These are phyloP conservation scores for Xylogone sp. DNA, from an alignment of 2,329 filamentous ascomycete genomes.

Conservation along the genomic window DNA sequence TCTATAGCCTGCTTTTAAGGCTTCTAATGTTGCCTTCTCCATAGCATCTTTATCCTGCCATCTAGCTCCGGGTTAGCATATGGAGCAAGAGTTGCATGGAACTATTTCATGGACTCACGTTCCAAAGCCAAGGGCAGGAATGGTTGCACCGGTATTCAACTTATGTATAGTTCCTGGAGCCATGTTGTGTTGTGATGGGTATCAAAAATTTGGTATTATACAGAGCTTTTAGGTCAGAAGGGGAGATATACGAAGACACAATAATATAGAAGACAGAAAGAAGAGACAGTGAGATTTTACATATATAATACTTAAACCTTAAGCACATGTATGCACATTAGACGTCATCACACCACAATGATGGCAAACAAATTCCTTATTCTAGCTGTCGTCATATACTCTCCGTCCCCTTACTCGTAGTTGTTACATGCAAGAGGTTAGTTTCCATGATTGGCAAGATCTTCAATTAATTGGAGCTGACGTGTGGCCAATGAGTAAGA, in stretches of 20 bases:
- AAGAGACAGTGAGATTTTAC: neutral
- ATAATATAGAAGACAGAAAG: neutral
- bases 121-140: slow-evolving; percentile 28
- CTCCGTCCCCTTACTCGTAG: neutral
- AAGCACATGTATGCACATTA: neutral
- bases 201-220: neutral
- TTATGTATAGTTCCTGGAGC: neutral
- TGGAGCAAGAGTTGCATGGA: neutral
- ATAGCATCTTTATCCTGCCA: neutral
- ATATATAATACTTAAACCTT: neutral
- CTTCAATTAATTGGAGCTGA: no score
- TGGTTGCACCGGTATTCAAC: slow-evolving; percentile 22
- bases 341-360: neutral
- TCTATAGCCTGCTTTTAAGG: slow-evolving; percentile 10
- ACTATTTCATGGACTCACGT: slow-evolving; percentile 8
- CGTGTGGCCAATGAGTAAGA: neutral
- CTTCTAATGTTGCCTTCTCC: neutral
- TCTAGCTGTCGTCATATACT: neutral
- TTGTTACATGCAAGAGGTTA: neutral
- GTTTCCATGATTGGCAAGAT: neutral
- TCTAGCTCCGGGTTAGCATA: neutral
- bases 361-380: neutral
- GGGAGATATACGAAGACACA: neutral
- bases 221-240: neutral
- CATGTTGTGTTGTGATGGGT: neutral